Evolutionary conservation across 192 early-diverging fungal genomes (phyloP), one percentile per base, ranked within the genome.

Genomic region (Entophlyctis helioformis): DNA sequence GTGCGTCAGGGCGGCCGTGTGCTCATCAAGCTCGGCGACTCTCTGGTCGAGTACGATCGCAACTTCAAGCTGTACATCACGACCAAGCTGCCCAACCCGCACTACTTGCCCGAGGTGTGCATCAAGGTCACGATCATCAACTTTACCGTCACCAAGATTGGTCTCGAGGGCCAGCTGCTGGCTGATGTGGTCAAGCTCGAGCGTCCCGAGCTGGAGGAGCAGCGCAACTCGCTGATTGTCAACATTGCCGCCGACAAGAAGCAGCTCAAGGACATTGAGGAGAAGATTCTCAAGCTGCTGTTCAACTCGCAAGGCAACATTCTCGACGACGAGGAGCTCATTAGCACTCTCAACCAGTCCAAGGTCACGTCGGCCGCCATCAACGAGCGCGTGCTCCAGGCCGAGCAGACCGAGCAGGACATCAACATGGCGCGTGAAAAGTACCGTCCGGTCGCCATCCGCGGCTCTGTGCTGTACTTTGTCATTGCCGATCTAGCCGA

Each of bases 101-200:
- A 78, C 44, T 78, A 78, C 48, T 46, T 78, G 1, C 76, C 76
- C 1, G 76, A 78, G 44, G 69, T 77, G 3, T 77, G 74, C 48
- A 78, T 78, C 54, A 76, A 78, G 50, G 72, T 74, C 19, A 78
- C 76, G 2, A 71, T 78, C 48, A 78, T 78, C 46, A 78, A 78
- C 62, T 78, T 78, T 43, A 78, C 76, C n/a, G 76, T 78, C 34
- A 78, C 76, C 1, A 66, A 67, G 34, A 37, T 54, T 16, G 76
- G 76, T 34, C 52, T 78, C 16, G 76, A 78, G 44, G 72, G 72
- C 2, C 76, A 78, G 46, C 55, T 78, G 8, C 42, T 78, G 19
- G 72, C 72, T 18, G 76, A 78, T 50, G 76, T 78, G 15, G 76
- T 73, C 4, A 68, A 67, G 29, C 57, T 75, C 19, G 76, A 78